Base-by-base conservation (phyloP, 179 eudicot genomes). In the Heliamphora pulchella region DNA sequence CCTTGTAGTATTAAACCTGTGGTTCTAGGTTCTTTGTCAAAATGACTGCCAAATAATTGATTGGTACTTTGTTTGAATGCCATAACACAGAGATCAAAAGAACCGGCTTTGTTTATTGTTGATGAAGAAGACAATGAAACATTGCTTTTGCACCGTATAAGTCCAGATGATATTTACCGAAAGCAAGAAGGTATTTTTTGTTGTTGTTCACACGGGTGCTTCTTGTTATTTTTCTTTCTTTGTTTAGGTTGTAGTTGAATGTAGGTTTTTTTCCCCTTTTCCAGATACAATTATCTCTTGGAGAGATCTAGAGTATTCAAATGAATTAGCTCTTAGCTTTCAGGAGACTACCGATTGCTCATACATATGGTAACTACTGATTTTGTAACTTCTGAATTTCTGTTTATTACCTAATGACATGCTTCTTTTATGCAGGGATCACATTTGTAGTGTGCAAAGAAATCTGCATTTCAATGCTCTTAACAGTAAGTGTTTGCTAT, bases 221-320 rank as follows among this genome's bases (percentile, higher is more conserved):
- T 14, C 8, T 5, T 47, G 10, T 53, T 61, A 14, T 7, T 11
- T 1, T 53, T 53, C 11, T 53, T 53, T 8, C 57, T 53, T 53
- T 5, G 31, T 31, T 31, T 31, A 8, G 57, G 57, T 53, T 53
- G 9, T 53, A 5, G 57, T 8, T 53, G 7, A 53, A 53, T 53
- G 8, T 55, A 5, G 17, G 9, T 67, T 59, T n/a, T 71, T 43
- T 76, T 6, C 44, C 11, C 10, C 15, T n/a, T 71, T 71, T 51
- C 57, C 89, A 96, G 99, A 94, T 81, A 96, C 99, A 83, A 96
- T 96, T 77, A 94, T 96, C 77, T 96, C 99, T 43, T 96, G 98
- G 99, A 89, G 91, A 85, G 98, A 94, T 87, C 98, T 93, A 6
- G 97, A 96, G 75, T 90, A 55, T 86, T 90, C 94, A 50, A 87